Base-by-base conservation (phyloP, 306 rosid genomes). In the Delonix regia region DNA sequence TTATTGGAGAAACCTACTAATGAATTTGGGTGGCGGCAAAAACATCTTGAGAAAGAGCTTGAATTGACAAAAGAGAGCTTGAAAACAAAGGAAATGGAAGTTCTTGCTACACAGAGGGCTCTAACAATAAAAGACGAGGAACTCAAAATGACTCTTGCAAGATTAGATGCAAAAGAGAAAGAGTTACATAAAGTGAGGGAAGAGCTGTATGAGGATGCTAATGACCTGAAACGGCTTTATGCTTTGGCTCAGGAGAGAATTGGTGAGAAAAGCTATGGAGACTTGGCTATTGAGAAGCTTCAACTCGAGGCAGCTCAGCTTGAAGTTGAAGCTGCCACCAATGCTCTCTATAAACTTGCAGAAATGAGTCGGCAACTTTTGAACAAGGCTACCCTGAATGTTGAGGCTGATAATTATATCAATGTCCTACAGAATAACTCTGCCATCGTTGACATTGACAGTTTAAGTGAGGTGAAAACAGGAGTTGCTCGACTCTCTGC, bases 271-370 rank as follows among this genome's bases (percentile, higher is more conserved):
- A 89, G 75, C 73, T 52, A 76, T 1, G 95, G 89, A 59, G 92
- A 91, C 80, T 83, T 91, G 81, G 92, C 88, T 49, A 78, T 87
- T 15, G 98, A 90, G 91, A 95, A 83, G 86, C 91, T 95, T 81
- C 94, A 88, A 79, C 83, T 95, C 2, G 97, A 95, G 85, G 90
- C 94, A 76, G 89, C 96, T 82, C 91, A 88, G 78, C 72, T 89
- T 67, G 94, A 95, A 79, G 90, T 84, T 71, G 92, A 87, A 87
- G 97, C 94, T 19, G 97, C 97, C 12, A 90, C 94, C n/a, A 78
- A 70, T 57, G 93, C 98, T 33, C 93, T 93, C n/a, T 78, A 89
- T 38, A 88, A 93, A 74, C 90, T 95, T 45, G 66, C 85, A 0
- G 92, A 87, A 25, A 86, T 88, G 89, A 87, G 93, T 61, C 84